Conservation (phyloP, 805 yeast genomes). For the Grigorovia transvaalensis region DNA sequence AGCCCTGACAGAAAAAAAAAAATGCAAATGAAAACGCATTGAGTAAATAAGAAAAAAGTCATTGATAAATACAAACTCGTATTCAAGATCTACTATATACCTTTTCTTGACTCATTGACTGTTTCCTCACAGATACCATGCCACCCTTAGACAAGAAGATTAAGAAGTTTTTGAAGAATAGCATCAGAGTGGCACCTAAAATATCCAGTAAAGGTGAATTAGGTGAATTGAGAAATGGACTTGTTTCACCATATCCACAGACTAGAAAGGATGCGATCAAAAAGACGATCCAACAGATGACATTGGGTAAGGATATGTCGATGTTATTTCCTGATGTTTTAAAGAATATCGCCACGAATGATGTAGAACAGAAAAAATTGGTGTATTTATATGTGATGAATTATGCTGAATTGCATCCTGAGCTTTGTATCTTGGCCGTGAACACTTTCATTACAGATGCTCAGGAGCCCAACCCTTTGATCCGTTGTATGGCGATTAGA, state of each 20-base stretch:
- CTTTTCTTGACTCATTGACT: not conserved
- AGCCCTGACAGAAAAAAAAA: too few relatives aligned
- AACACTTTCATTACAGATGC: constrained; percentile 93
- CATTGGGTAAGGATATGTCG: constrained; percentile 93
- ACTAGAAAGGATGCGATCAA: constrained; percentile 96
- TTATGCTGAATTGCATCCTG: constrained; percentile 94
- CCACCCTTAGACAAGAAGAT: constrained; percentile 29
- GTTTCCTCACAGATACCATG: constrained; percentile 8
- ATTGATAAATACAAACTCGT: too few relatives aligned
- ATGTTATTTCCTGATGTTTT: constrained; percentile 90
- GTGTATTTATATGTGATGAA: constrained; percentile 93
- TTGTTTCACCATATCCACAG: constrained; percentile 88
- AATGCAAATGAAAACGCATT: too few relatives aligned
- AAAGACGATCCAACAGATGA: constrained; percentile 96
- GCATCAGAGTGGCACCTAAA: constrained; percentile 30
- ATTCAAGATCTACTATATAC: too few relatives aligned
- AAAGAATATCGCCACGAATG: constrained; percentile 94
- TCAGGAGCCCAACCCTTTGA: constrained; percentile 92
- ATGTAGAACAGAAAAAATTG: constrained; percentile 89
- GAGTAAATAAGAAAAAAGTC: too few relatives aligned
- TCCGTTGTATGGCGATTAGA: constrained; percentile 90
- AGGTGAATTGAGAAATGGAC: constrained; percentile 79
- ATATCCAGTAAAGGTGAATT: constrained; percentile 54
- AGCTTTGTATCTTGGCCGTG: constrained; percentile 88
- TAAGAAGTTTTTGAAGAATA: constrained; percentile 27